Conservation (phyloP, 768 basidiomycete species). For the Xerocomellus amylosporus region DNA sequence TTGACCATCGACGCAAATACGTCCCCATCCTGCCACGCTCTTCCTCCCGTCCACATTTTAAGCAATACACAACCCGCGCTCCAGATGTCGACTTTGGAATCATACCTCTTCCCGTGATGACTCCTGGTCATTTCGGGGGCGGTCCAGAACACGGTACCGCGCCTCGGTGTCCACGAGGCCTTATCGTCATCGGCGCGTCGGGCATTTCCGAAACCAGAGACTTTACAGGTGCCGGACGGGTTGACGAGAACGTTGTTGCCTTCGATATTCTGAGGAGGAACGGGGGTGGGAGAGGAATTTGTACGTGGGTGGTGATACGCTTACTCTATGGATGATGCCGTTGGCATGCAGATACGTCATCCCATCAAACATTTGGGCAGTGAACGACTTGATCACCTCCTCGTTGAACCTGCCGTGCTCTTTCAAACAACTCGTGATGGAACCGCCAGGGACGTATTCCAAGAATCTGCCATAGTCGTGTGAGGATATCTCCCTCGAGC, state of each 20-base stretch:
- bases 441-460: conserved; percentile 96
- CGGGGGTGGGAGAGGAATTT: not conserved
- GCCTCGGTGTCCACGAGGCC: conserved; percentile 80
- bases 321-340: conserved; percentile 84
- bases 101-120: conserved; percentile 74
- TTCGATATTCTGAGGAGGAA: conserved; percentile 70
- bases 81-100: conserved; percentile 96
- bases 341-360: conserved; percentile 87
- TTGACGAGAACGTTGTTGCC: conserved; percentile 95
- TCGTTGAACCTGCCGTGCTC: conserved; percentile 89
- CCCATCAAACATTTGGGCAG: conserved; percentile 80
- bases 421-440: conserved; percentile 78
- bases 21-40: conserved; percentile 85
- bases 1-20: conserved; percentile 85
- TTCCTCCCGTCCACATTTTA: conserved; percentile 92
- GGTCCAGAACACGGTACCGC: conserved; percentile 98
- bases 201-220: conserved; percentile 94
- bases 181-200: conserved; percentile 83
- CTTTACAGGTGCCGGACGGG: conserved; percentile 84
- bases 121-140: conserved; percentile 86
- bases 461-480: conserved; percentile 62
- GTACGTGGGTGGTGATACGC: conserved; percentile 20
- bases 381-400: conserved; percentile 85
- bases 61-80: conserved; percentile 91
- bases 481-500: not conserved